These are phyloP conservation scores for Neurospora sp. DNA, from an alignment of 495 filamentous ascomycete genomes.

Conservation along the genomic window DNA sequence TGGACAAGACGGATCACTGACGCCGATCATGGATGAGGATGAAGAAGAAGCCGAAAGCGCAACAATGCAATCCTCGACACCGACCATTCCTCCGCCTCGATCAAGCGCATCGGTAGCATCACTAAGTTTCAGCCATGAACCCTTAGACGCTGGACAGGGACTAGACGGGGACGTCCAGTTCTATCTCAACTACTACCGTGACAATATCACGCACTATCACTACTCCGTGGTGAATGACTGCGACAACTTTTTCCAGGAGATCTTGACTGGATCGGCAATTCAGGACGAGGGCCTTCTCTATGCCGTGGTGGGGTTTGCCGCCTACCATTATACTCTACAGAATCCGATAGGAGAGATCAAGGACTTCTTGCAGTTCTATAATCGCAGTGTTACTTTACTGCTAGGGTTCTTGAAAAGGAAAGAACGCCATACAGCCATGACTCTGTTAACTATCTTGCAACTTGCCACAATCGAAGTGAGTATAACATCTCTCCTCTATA, in stretches of 20 bases:
- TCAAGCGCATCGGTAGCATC: conserved; percentile 34
- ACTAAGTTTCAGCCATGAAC: conserved; percentile 5
- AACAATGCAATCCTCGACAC: conserved; percentile 22
- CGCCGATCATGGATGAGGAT: conserved; percentile 59
- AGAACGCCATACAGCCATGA: conserved; percentile 62
- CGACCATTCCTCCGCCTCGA: conserved; percentile 30
- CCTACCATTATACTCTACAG: conserved; percentile 71
- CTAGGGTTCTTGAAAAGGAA: conserved; percentile 58
- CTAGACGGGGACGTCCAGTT: conserved; percentile 33
- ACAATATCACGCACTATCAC: conserved; percentile 67
- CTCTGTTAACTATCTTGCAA: conserved; percentile 79
- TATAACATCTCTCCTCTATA: neutral
- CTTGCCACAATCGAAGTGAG: conserved; percentile 87
- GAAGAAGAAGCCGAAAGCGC: conserved; percentile 37
- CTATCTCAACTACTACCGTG: conserved; percentile 68
- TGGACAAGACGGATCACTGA: conserved; percentile 40
- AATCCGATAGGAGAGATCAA: conserved; percentile 59
- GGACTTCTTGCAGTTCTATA: conserved; percentile 83
- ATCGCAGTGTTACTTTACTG: conserved; percentile 69
- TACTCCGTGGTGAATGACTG: conserved; percentile 64
- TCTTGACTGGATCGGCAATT: conserved; percentile 59
- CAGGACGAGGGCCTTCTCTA: conserved; percentile 76
- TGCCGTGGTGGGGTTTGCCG: conserved; percentile 82
- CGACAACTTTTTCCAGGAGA: conserved; percentile 60
- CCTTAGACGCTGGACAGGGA: neutral